Evolutionary conservation across 768 basidiomycete species (phyloP).

Genomic region (Rhodotorula sphaerocarpa): DNA sequence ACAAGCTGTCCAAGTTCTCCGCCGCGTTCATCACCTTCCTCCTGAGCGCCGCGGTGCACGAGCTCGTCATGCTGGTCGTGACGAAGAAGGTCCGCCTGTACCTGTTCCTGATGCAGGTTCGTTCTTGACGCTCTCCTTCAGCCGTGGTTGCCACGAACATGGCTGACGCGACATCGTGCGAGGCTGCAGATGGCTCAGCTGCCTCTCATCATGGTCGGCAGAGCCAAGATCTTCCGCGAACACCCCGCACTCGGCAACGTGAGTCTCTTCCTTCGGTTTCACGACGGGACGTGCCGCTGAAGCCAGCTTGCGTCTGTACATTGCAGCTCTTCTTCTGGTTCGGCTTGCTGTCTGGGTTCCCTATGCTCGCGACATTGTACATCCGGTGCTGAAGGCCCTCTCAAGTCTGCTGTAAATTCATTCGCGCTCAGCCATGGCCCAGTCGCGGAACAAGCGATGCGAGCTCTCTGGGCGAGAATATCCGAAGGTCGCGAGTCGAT

Average conservation of each 20-base stretch:
- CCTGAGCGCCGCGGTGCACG: constrained; percentile 58
- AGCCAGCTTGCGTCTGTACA: too few species aligned
- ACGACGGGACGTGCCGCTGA: not conserved
- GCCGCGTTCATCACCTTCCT: constrained; percentile 92
- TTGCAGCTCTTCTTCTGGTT: constrained; percentile 85
- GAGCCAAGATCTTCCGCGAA: constrained; percentile 64
- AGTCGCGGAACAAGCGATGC: not conserved
- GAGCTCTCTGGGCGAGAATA: too few species aligned
- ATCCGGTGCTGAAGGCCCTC: constrained; percentile 48
- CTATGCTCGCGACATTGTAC: constrained; percentile 75
- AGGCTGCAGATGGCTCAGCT: constrained; percentile 70
- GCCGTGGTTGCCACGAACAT: too few species aligned
- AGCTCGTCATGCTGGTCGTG: constrained; percentile 86
- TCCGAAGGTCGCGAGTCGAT: too few species aligned
- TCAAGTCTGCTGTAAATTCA: too few species aligned
- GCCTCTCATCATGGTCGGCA: constrained; percentile 74
- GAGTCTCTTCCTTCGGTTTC: not conserved
- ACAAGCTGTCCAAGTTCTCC: constrained; percentile 62
- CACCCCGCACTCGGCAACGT: constrained; percentile 61
- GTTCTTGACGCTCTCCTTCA: constrained; percentile 24
- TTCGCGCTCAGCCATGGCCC: too few species aligned
- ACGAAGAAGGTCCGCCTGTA: constrained; percentile 80
- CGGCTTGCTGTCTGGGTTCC: constrained; percentile 76
- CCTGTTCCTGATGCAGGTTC: constrained; percentile 65
- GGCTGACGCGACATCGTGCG: not conserved